Percentiles rank a stretch among this genome's conserved stretches.
Evolutionary conservation across 2,329 filamentous ascomycete species (phyloP).

Genomic region (Thelonectria olida): DNA sequence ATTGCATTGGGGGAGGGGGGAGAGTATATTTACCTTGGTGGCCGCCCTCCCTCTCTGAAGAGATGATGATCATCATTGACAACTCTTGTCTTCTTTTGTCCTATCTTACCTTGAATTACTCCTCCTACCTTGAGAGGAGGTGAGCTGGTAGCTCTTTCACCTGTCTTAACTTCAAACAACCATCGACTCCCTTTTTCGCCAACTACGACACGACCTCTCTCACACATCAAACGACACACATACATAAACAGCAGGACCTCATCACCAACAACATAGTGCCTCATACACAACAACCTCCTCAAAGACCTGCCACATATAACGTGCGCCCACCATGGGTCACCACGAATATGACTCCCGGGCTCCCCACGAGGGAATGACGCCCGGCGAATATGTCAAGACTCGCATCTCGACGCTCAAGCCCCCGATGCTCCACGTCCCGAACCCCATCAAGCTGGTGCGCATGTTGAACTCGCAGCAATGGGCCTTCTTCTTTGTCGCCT

Average conservation of each 20-base stretch:
- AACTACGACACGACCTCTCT: background rate
- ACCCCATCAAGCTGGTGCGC: constrained; percentile 59
- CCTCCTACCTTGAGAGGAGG: background rate
- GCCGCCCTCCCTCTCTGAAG: background rate
- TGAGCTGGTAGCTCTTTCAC: background rate
- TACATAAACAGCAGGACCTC: background rate
- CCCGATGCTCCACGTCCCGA: constrained; percentile 62
- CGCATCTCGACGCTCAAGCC: constrained; percentile 66
- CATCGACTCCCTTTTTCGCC: background rate
- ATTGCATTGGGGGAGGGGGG: no score
- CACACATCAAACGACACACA: background rate
- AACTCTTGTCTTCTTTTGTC: constrained; percentile 5
- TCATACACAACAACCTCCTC: background rate
- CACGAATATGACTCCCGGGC: constrained; percentile 47
- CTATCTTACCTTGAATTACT: background rate
- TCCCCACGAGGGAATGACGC: constrained; percentile 60
- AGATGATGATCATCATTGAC: constrained; percentile 3
- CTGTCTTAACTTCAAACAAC: background rate
- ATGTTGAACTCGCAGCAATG: constrained; percentile 62
- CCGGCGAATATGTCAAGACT: constrained; percentile 57
- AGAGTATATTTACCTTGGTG: constrained; percentile 26
- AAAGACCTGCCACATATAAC: background rate
- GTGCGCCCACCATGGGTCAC: constrained; percentile 30
- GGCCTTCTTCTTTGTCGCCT: constrained; percentile 65
- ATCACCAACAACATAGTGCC: background rate